A percentile compares a stretch with the other conserved stretches of the same genome.
phyloP scores from a whole-genome alignment of 768 basidiomycete species.

The Termitomyces sp. region DNA sequence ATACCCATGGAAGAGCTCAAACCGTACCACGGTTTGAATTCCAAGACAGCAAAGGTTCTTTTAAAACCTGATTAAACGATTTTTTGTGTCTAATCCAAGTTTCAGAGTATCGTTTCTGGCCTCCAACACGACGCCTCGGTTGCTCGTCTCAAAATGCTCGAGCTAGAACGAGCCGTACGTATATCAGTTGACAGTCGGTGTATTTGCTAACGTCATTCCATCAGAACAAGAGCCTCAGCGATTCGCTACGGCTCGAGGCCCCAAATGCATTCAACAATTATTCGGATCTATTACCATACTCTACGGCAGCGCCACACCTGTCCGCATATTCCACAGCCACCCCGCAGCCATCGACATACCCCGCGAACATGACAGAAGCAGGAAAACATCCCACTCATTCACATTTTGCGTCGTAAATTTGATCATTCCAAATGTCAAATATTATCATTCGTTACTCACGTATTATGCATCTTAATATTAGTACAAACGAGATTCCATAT shows the following conservation, averaged over 20 bases:
- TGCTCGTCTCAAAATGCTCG: slow-evolving; percentile 56
- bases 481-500: neutral
- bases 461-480: neutral
- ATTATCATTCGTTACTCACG: neutral
- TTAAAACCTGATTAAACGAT: neutral
- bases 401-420: slow-evolving; percentile 1
- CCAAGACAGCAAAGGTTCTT: slow-evolving; percentile 66
- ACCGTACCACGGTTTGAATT: slow-evolving; percentile 65
- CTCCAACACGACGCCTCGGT: slow-evolving; percentile 61
- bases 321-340: neutral
- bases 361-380: neutral
- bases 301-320: neutral
- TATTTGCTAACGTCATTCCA: neutral
- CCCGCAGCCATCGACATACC: neutral
- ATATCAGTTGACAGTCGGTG: neutral
- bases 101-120: slow-evolving; percentile 68
- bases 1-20: slow-evolving; percentile 52
- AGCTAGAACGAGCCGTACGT: slow-evolving; percentile 64
- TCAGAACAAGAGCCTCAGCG: slow-evolving; percentile 26
- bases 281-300: neutral
- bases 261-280: neutral
- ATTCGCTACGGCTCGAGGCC: slow-evolving; percentile 4
- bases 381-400: neutral
- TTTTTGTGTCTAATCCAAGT: neutral
- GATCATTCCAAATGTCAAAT: neutral